A percentile compares a stretch with the other conserved stretches of the same genome.
These are phyloP conservation scores for Suhomyces pyralidae DNA, from an alignment of 805 yeast species.

Conservation along the genomic window DNA sequence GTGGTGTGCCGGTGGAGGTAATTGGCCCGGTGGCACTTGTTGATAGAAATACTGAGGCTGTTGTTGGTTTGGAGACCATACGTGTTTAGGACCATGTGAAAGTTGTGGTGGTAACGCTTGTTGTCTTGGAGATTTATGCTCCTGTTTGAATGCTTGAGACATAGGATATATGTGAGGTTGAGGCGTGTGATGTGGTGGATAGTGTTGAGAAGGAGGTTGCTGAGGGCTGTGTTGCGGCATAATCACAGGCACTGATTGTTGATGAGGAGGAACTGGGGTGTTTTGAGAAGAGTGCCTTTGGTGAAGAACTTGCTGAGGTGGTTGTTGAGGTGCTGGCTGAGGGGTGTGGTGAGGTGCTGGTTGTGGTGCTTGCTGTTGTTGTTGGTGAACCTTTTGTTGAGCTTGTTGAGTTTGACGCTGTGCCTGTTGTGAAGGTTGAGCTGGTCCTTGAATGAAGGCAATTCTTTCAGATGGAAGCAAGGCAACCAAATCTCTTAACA, in stretches of 20 bases:
- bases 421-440: slow-evolving; percentile 6
- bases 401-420: slow-evolving; percentile 2
- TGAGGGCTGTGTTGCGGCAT: slow-evolving; percentile 5
- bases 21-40: slow-evolving; percentile 13
- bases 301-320: neutral
- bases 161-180: slow-evolving; percentile 10
- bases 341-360: slow-evolving; percentile 1
- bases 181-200: slow-evolving; percentile 3
- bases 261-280: slow-evolving; percentile 3
- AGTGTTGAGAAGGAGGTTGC: slow-evolving; percentile 4
- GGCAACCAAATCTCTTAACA: slow-evolving; percentile 43
- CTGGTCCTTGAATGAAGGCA: slow-evolving; percentile 31
- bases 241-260: slow-evolving; percentile 3
- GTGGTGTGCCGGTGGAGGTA: slow-evolving; percentile 8
- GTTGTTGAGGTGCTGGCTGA: slow-evolving; percentile 2
- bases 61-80: slow-evolving; percentile 21
- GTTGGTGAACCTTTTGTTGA: slow-evolving; percentile 1
- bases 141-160: slow-evolving; percentile 11
- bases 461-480: slow-evolving; percentile 41
- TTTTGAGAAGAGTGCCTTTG: slow-evolving; percentile 7
- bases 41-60: slow-evolving; percentile 21
- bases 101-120: slow-evolving; percentile 18
- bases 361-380: slow-evolving; percentile 2
- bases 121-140: slow-evolving; percentile 15
- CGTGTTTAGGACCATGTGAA: slow-evolving; percentile 27